Evolutionary conservation across 192 early-diverging fungal species (phyloP), one percentile per base, ranked within the genome.

Genomic region (Thoreauomyces humboldtii): DNA sequence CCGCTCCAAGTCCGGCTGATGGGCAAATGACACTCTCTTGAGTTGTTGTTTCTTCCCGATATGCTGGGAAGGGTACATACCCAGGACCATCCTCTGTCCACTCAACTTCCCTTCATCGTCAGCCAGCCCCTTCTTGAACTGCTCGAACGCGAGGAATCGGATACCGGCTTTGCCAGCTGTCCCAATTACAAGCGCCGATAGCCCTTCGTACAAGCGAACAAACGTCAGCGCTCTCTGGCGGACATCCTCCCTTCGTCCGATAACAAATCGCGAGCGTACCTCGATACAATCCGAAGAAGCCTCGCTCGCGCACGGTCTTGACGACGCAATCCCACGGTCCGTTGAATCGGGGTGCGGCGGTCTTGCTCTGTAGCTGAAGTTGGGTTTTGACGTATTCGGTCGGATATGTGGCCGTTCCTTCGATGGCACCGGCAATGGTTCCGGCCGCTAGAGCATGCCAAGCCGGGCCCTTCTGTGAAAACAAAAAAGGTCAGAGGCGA

Each of bases 301-400:
- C 96, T 37, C 88, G 82, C 1, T 81, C 79, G 46, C 78, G 68
- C 2, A 95, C 76, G 0, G 92, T 97, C 27, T 80, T 72, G 11
- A 78, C 72, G 7, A 90, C 69, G 62, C 90, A 92, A 63, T 94
- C 90, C 29, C 92, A 76, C 1, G 96, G 91, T 2, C 94, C 93
- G 22, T 81, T 80, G 72, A 88, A 92, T 21, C 54, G 45, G 60
- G 83, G 66, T 17, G 19, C 14, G 34, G 33, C 37, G 22, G 28
- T 27, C 59, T 79, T 77, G 53, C 68, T 71, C 56, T 95, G 92
- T 11, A 98, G 82, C 75, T 98, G 96, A 54, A 98, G 80, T 63
- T 91, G 92, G 7, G 96, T 98, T 68, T 98, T 98, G 60, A 96
- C 86, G 70, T 90, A 93, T 77, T 96, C 94, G 0, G 93, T 95